A percentile compares a stretch with the other conserved stretches of the same genome.
Conservation (phyloP, 306 rosid species). For the Cicer arietinum region DNA sequence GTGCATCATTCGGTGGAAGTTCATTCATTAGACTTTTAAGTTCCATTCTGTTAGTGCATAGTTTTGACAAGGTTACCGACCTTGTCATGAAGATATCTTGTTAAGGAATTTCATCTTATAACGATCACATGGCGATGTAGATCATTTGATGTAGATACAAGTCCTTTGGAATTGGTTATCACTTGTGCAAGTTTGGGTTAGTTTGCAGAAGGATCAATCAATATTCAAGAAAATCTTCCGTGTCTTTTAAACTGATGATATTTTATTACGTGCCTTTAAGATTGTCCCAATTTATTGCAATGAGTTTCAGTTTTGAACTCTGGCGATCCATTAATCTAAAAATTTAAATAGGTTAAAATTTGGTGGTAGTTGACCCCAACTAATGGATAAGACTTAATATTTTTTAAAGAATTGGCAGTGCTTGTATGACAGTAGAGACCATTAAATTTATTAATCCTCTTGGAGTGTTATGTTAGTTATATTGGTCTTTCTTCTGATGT, state of each 20-base stretch:
- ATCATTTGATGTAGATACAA: not conserved
- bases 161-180: not conserved
- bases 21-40: slow-evolving; percentile 2
- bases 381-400: not conserved
- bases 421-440: not conserved
- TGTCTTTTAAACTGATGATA: not conserved
- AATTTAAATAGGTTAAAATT: slow-evolving; percentile 18
- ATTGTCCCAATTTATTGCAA: not conserved
- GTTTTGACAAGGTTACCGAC: not conserved
- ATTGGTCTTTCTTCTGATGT: slow-evolving; percentile 19
- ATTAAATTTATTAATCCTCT: not conserved
- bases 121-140: not conserved
- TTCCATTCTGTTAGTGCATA: not conserved
- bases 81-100: not conserved
- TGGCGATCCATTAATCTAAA: not conserved
- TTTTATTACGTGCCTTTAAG: not conserved
- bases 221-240: not conserved
- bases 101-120: not conserved
- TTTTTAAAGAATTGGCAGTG: not conserved
- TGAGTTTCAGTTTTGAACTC: slow-evolving; percentile 18
- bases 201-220: slow-evolving; percentile 1
- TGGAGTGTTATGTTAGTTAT: slow-evolving; percentile 2
- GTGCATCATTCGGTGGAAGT: not conserved
- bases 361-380: slow-evolving; percentile 8
- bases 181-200: not conserved